Conservation (phyloP, 192 early-diverging fungal species). For the Coemansia sp. region DNA sequence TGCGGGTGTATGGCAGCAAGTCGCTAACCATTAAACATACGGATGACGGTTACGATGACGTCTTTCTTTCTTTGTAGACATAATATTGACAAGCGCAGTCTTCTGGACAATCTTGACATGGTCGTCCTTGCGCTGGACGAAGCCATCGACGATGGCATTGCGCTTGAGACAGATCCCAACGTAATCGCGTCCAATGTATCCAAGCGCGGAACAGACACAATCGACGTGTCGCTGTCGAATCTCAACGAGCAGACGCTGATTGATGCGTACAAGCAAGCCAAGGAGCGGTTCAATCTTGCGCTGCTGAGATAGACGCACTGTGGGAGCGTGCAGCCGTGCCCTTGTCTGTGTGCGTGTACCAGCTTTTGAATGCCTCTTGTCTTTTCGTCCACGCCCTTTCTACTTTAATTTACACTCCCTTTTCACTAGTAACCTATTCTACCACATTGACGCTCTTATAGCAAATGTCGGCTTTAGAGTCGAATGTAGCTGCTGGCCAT, state of each 20-base stretch:
- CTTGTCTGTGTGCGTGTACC: no score
- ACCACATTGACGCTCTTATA: neutral
- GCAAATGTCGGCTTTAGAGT: slow-evolving; percentile 8
- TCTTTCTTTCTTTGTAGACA: slow-evolving; percentile 42
- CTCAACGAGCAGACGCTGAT: slow-evolving; percentile 71
- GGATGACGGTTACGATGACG: neutral
- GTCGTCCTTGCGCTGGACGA: slow-evolving; percentile 91
- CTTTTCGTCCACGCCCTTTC: neutral
- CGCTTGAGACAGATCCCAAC: slow-evolving; percentile 71
- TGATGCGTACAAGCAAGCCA: slow-evolving; percentile 75
- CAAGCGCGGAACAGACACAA: slow-evolving; percentile 68
- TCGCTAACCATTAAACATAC: neutral
- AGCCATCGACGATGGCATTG: slow-evolving; percentile 88
- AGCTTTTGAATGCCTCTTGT: neutral
- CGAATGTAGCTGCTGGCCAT: slow-evolving; percentile 5
- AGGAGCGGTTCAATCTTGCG: slow-evolving; percentile 67
- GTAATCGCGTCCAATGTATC: slow-evolving; percentile 76
- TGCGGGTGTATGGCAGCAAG: neutral
- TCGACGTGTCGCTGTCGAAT: slow-evolving; percentile 65
- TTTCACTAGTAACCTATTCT: neutral
- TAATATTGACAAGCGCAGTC: slow-evolving; percentile 85
- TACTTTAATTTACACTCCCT: neutral
- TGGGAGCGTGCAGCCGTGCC: no score
- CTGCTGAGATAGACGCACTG: slow-evolving; percentile 56
- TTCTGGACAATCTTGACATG: slow-evolving; percentile 90